Base-by-base conservation (phyloP, 768 basidiomycete genomes). In the Boletus vermiculosoides region DNA sequence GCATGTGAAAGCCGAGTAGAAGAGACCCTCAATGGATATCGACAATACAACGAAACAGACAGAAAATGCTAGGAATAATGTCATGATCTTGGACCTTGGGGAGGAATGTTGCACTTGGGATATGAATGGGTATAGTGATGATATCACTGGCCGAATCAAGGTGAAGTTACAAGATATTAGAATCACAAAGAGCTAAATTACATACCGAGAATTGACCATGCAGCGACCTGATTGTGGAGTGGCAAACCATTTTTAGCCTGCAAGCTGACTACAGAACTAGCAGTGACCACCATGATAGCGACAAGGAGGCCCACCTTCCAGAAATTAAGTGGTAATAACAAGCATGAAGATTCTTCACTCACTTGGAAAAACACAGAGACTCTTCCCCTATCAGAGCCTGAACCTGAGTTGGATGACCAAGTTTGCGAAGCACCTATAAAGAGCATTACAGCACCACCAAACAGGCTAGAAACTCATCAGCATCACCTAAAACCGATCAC, bases 21-120 rank as follows among this genome's bases (percentile, higher is more conserved):
- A 94, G 15, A 92, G 76, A 0, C 86, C 88, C 65, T 94, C 92
- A 23, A 87, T 83, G 56, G 87, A 88, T 68, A 93, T 89, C 3
- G 92, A 90, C 18, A 94, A 78, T 37, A 92, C 78, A 36, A 92
- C 78, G 57, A 93, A 94, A 63, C 84, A 86, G 4, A 86, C 85
- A 0, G 83, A 81, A 58, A 92, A 88, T 7, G 84, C 83, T 45
- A 91, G 79, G 68, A 89, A 89, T 63, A 84, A 83, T 30, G 78
- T 76, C 33, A 86, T 70, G 15, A 87, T 74, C 63, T 81, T 85
- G 1, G 83, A 80, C 50, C 71, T 69, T 2, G 79, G 71, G 5
- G 71, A 77, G 25, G 71, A 70, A 56, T 77, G 72, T 34, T 69
- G 58, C 45, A 63, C 67, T 50, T 61, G 66, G 25, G 73, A 70